Evolutionary conservation across 129 eudicot genomes (phyloP), one percentile per base, ranked within the genome.

Genomic region (Cynara cardunculus): DNA sequence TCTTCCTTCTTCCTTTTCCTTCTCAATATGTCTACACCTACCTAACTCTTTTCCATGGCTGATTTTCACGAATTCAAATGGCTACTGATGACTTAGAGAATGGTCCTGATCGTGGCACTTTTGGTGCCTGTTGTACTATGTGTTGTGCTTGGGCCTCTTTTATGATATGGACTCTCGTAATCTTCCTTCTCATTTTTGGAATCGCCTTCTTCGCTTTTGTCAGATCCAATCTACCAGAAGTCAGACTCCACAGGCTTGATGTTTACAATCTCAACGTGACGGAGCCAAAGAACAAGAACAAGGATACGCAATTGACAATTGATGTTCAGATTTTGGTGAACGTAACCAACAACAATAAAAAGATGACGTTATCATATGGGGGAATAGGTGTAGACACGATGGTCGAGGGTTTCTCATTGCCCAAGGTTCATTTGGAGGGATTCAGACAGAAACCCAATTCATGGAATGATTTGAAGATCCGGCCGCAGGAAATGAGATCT

Each of bases 61-160:
- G 28, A 71, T 21, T 71, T 27, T 70, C 72, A 8, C 16, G 37
- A 9, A 44, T 46, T 35, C 41, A 53, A 25, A 84, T 78, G 83
- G 61, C 75, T 22, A 25, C 11, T 2, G 13, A 24, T 11, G 56
- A 64, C 69, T 73, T 76, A 2, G 87, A 84, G 62, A 67, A 41
- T 69, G 81, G 74, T 56, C 87, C 30, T 67, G 77, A 27, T 37
- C 83, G 73, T 28, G 26, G 81, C 31, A 7, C 49, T 65, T 56
- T 80, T 25, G 19, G 82, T 35, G 28, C 61, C 13, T 53, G 80
- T 68, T 76, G 78, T 73, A 72, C 59, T 56, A 64, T 71, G 22
- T 76, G 71, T 74, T 88, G 76, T 70, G 85, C 80, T 11, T 85
- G 89, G 83, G 68, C 71, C 70, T 80, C 85, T 76, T 44, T 82